Evolutionary conservation across 2,329 filamentous ascomycete genomes (phyloP).

Genomic region (Penicillium sp.): DNA sequence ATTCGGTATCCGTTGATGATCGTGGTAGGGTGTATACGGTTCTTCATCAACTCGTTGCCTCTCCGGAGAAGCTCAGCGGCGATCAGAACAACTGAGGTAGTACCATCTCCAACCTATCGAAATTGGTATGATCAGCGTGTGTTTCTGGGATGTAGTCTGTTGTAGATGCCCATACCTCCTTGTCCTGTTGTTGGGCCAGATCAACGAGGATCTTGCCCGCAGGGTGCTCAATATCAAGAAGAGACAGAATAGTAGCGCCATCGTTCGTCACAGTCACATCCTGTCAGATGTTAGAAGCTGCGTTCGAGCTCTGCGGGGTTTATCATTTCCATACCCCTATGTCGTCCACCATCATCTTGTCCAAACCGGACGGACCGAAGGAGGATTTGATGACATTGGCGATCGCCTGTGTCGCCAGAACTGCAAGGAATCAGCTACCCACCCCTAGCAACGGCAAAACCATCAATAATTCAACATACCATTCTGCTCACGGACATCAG

Average conservation of each 20-base stretch:
- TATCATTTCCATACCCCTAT: constrained; percentile 62
- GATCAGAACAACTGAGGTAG: constrained; percentile 94
- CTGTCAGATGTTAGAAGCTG: constrained; percentile 37
- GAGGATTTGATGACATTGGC: constrained; percentile 98
- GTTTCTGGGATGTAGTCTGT: not conserved
- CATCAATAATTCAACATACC: constrained; percentile 45
- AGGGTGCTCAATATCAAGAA: constrained; percentile 94
- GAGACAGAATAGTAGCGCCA: constrained; percentile 86
- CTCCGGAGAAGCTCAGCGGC: constrained; percentile 86
- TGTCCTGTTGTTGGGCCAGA: constrained; percentile 95
- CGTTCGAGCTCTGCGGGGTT: constrained; percentile 17
- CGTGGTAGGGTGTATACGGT: constrained; percentile 97
- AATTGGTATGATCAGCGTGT: constrained; percentile 1
- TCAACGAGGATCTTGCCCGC: constrained; percentile 98
- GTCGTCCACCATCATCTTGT: constrained; percentile 99
- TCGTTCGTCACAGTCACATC: constrained; percentile 99
- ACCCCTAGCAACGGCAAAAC: not conserved
- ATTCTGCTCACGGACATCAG: constrained; percentile 96
- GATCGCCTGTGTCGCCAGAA: constrained; percentile 90
- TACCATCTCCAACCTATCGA: constrained; percentile 75
- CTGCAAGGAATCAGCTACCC: constrained; percentile 40
- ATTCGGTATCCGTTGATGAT: constrained; percentile 98
- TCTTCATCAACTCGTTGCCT: constrained; percentile 98
- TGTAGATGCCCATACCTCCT: constrained; percentile 52
- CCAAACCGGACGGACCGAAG: constrained; percentile 89